Percentiles rank a stretch among this genome's conserved stretches.
phyloP scores from a whole-genome alignment of 495 filamentous ascomycete genomes.

The Entonaema liquescens region DNA sequence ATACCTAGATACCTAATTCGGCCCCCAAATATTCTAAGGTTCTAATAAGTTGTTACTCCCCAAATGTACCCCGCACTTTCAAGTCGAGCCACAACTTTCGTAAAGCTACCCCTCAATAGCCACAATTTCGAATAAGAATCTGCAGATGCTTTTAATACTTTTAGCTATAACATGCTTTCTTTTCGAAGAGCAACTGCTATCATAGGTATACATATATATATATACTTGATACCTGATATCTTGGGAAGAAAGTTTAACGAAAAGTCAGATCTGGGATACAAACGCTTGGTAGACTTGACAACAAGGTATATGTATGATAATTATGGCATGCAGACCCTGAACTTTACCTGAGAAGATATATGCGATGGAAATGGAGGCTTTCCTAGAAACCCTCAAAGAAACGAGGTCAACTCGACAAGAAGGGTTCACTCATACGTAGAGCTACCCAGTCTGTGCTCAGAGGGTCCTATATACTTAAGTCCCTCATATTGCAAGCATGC shows the following conservation, averaged over 20 bases:
- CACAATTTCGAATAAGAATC: background rate
- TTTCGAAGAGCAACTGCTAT: background rate
- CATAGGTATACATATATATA: background rate
- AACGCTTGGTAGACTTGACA: background rate
- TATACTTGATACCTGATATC: background rate
- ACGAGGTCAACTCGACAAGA: background rate
- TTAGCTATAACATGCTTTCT: background rate
- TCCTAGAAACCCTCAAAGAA: background rate
- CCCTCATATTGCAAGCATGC: background rate
- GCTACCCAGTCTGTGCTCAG: background rate
- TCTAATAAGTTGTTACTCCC: background rate
- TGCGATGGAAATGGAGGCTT: background rate
- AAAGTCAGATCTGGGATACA: background rate
- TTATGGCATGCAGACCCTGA: too few relatives aligned
- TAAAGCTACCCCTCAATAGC: constrained; percentile 2
- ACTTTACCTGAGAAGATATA: background rate
- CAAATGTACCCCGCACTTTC: constrained; percentile 3
- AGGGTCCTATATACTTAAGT: background rate
- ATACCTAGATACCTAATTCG: background rate
- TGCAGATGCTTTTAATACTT: background rate
- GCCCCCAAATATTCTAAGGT: constrained; percentile 9
- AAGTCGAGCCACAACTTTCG: background rate
- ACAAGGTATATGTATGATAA: background rate
- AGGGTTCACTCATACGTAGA: background rate
- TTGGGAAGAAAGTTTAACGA: too few relatives aligned